Base-by-base conservation (phyloP, 2,329 filamentous ascomycete genomes). In the Scedosporium boydii region DNA sequence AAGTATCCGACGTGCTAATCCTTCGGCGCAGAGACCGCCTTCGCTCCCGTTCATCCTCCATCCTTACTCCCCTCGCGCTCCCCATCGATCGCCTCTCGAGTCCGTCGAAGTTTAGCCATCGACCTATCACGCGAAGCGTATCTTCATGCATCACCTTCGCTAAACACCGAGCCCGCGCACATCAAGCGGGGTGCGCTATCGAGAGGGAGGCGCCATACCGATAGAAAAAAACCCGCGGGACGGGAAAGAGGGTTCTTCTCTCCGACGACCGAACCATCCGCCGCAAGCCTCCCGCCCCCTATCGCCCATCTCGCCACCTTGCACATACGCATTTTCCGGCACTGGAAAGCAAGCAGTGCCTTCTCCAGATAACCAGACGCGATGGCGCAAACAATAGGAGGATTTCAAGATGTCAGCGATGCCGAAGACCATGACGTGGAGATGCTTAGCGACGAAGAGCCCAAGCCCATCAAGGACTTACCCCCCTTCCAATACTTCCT, bases 401-500 rank as follows among this genome's bases (percentile, higher is more conserved):
- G 51, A 14, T 55, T 55, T 16, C 51, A 27, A 27, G 51, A 55
- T 27, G 51, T 55, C 18, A 55, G 21, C 34, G 46, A 42, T 44
- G 34, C 14, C n/a, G 48, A 61, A 29, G 59, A 55, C 14, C 26
- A 56, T 34, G 48, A 61, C 38, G 42, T 16, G 10, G 59, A n/a
- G 55, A 12, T 41, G 7, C 23, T 61, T 38, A 48, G 60, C 27
- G 60, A 69, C 34, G 69, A 72, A 21, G 70, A 69, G 55, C 63
- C 74, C 5, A 69, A 70, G 9, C 72, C 72, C 5, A 66, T 73
- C 38, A 66, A 74, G 59, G 76, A 78, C 64, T 64, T 66, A 7
- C 71, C 73, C 4, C 67, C 77, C 2, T 72, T 75, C 16, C 74
- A 77, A 27, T 79, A 76, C 62, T 78, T 82, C 48, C 77, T 98